Conservation (phyloP, 192 early-diverging fungal genomes). For the Mortierella alpina region DNA sequence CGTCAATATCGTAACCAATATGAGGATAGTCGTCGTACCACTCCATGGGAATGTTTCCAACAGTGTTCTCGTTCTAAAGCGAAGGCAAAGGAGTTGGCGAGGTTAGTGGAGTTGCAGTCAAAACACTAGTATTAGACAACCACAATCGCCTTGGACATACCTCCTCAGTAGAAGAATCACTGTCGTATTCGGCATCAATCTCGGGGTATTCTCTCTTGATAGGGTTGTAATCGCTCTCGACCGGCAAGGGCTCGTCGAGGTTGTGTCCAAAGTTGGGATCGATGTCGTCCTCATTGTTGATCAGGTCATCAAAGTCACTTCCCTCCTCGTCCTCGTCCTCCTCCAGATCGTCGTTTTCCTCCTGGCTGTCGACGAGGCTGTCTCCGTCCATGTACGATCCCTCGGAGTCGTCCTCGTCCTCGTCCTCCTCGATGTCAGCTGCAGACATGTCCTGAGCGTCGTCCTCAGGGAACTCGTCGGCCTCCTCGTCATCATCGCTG, state of each 20-base stretch:
- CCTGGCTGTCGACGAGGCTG: slow-evolving; percentile 58
- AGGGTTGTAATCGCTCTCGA: slow-evolving; percentile 57
- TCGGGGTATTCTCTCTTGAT: slow-evolving; percentile 71
- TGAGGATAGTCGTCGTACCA: slow-evolving; percentile 98
- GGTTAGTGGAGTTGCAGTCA: neutral
- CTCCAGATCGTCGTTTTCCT: slow-evolving; percentile 62
- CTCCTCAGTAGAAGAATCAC: slow-evolving; percentile 93
- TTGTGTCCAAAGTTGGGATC: slow-evolving; percentile 45
- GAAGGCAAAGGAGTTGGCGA: neutral
- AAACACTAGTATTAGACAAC: neutral
- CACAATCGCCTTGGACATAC: slow-evolving; percentile 49
- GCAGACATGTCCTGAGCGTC: slow-evolving; percentile 63
- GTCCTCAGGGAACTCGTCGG: slow-evolving; percentile 33
- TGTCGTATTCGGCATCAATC: slow-evolving; percentile 94
- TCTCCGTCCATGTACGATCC: slow-evolving; percentile 57
- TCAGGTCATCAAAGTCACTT: slow-evolving; percentile 49
- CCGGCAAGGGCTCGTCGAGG: slow-evolving; percentile 38
- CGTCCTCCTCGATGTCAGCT: slow-evolving; percentile 62
- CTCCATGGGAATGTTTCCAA: slow-evolving; percentile 96
- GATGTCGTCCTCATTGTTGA: slow-evolving; percentile 26
- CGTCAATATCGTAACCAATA: slow-evolving; percentile 95
- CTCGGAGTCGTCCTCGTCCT: slow-evolving; percentile 56
- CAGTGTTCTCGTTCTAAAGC: slow-evolving; percentile 79
- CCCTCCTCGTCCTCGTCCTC: slow-evolving; percentile 61
- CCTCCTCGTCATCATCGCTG: slow-evolving; percentile 26